Conservation (phyloP, 257 asterid genomes). For the Osmanthus fragrans region DNA sequence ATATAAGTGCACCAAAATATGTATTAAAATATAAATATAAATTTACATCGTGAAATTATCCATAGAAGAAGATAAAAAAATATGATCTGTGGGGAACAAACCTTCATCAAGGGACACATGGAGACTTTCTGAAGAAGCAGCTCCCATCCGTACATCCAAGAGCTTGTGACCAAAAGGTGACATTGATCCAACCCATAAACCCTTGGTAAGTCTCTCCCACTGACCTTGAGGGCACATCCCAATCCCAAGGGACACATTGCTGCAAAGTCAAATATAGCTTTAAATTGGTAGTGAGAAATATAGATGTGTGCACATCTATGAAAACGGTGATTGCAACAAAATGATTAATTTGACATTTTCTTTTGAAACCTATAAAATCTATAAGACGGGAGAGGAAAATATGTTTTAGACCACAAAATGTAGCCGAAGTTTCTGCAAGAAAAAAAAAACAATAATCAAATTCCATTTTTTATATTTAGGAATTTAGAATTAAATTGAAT, state of each 20-base stretch:
- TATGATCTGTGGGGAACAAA: slow-evolving; percentile 31
- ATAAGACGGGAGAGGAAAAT: slow-evolving; percentile 11
- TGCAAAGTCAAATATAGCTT: slow-evolving; percentile 29
- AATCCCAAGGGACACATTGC: slow-evolving; percentile 71
- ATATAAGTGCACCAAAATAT: slow-evolving; percentile 4
- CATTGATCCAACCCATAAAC: slow-evolving; percentile 72
- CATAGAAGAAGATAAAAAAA: neutral
- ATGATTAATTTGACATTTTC: slow-evolving; percentile 10
- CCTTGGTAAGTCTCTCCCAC: slow-evolving; percentile 77
- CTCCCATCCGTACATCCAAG: slow-evolving; percentile 62
- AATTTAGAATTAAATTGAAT: neutral
- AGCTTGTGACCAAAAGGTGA: slow-evolving; percentile 86
- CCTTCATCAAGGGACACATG: slow-evolving; percentile 86
- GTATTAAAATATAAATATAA: slow-evolving; percentile 5
- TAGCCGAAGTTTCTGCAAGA: slow-evolving; percentile 7
- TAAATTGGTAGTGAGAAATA: slow-evolving; percentile 20
- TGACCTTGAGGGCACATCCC: slow-evolving; percentile 82
- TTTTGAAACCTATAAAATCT: neutral
- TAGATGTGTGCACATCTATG: slow-evolving; percentile 1
- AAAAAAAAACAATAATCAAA: neutral
- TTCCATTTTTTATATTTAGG: neutral
- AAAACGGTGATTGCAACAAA: slow-evolving; percentile 5
- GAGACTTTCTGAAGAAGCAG: slow-evolving; percentile 54
- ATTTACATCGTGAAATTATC: neutral
- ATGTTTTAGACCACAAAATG: slow-evolving; percentile 1